phyloP scores from a whole-genome alignment of 163 green algal species.

The Trebouxia gelatinosa region DNA sequence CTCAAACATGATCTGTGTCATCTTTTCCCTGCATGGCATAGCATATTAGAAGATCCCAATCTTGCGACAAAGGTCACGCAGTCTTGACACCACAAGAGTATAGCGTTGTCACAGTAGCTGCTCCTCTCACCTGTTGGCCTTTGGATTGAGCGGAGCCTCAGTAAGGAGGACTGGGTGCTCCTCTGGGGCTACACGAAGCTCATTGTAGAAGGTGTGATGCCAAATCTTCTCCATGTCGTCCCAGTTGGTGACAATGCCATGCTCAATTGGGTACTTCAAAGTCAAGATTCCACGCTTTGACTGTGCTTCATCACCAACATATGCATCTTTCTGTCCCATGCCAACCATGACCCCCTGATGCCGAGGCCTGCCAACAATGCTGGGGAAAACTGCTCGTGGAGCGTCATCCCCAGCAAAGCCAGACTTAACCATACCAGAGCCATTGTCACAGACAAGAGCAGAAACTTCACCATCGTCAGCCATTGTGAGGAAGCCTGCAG shows the following conservation, averaged over 20 bases:
- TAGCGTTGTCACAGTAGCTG: too few species aligned
- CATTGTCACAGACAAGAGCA: slow-evolving; percentile 75
- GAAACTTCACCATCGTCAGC: slow-evolving; percentile 68
- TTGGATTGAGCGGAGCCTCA: slow-evolving; percentile 97
- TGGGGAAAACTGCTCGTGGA: slow-evolving; percentile 83
- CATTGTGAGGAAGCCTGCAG: too few species aligned
- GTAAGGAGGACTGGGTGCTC: slow-evolving; percentile 98
- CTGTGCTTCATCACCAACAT: slow-evolving; percentile 98
- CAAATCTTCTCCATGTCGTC: slow-evolving; percentile 99
- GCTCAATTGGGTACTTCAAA: slow-evolving; percentile 97
- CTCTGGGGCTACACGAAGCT: slow-evolving; percentile 96
- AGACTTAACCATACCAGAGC: slow-evolving; percentile 80
- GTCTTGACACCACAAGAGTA: slow-evolving; percentile 23
- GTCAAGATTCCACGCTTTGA: slow-evolving; percentile 95
- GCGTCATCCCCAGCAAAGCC: slow-evolving; percentile 92
- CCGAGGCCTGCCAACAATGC: slow-evolving; percentile 83
- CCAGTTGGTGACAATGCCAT: slow-evolving; percentile 99
- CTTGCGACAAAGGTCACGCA: not conserved
- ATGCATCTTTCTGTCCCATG: slow-evolving; percentile 96
- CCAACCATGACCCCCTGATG: slow-evolving; percentile 84
- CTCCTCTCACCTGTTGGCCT: slow-evolving; percentile 72
- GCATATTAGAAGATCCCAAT: not conserved
- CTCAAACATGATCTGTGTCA: slow-evolving; percentile 99
- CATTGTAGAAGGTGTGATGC: slow-evolving; percentile 99
- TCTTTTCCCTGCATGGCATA: slow-evolving; percentile 80